phyloP scores from a whole-genome alignment of 352 stramenopile genomes.

The Pythium phragmiticola region DNA sequence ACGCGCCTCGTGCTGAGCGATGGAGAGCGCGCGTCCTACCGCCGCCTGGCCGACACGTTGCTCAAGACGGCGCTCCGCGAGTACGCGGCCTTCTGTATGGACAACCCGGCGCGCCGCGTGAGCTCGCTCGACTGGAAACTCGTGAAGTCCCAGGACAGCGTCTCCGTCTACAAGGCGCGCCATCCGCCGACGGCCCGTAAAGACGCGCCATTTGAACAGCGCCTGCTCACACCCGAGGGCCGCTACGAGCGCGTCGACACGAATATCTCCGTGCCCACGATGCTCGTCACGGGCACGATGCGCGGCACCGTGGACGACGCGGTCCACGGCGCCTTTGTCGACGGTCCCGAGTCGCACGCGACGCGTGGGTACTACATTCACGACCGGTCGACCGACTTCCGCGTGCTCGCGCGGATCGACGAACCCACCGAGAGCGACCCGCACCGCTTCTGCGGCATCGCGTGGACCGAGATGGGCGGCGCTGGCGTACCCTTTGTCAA shows the following conservation, averaged over 20 bases:
- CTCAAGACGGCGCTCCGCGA: conserved; percentile 19
- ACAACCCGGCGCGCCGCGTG: conserved; percentile 16
- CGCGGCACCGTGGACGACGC: conserved; percentile 22
- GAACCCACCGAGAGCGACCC: conserved; percentile 14
- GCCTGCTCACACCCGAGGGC: conserved; percentile 19
- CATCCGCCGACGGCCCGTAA: not conserved
- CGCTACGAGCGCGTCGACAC: conserved; percentile 17
- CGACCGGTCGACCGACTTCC: conserved; percentile 19
- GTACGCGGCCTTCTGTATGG: conserved; percentile 19
- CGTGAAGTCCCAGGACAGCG: conserved; percentile 18
- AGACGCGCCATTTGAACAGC: conserved; percentile 18
- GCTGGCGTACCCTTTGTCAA: conserved; percentile 19
- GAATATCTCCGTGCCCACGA: conserved; percentile 22
- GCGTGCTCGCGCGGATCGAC: conserved; percentile 14
- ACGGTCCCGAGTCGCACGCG: conserved; percentile 14
- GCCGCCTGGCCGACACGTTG: conserved; percentile 14
- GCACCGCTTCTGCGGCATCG: conserved; percentile 21
- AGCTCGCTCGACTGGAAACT: conserved; percentile 21
- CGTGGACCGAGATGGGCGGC: conserved; percentile 22
- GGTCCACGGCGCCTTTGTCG: conserved; percentile 24
- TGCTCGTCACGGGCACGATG: conserved; percentile 22
- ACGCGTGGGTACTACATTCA: conserved; percentile 19
- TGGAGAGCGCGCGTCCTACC: conserved; percentile 13
- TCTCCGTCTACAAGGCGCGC: conserved; percentile 24
- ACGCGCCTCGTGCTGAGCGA: conserved; percentile 4